phyloP scores from a whole-genome alignment of 2,329 filamentous ascomycete genomes.

The Bipolaris oryzae region DNA sequence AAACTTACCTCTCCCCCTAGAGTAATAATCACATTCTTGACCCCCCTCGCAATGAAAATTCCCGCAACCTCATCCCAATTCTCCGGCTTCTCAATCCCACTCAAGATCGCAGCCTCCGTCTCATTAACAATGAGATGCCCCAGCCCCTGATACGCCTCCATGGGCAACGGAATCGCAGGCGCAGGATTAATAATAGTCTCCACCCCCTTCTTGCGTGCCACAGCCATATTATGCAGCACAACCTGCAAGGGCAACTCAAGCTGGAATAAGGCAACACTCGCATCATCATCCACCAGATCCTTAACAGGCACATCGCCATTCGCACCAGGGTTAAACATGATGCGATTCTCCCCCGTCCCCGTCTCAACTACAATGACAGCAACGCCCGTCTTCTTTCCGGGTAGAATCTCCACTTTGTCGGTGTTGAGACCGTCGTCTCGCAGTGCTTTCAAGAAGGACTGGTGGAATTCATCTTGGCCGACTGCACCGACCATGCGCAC shows the following conservation, averaged over 20 bases:
- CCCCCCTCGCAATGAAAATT: conserved; percentile 70
- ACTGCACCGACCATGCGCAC: conserved; percentile 59
- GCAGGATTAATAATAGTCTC: conserved; percentile 84
- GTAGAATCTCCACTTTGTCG: conserved; percentile 47
- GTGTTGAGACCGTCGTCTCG: conserved; percentile 53
- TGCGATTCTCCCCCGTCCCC: conserved; percentile 55
- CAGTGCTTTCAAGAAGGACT: conserved; percentile 50
- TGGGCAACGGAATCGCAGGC: conserved; percentile 69
- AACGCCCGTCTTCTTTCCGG: conserved; percentile 55
- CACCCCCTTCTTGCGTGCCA: conserved; percentile 40
- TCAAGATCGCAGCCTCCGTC: conserved; percentile 80
- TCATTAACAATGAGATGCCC: conserved; percentile 88
- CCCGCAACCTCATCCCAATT: conserved; percentile 45
- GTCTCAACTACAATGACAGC: conserved; percentile 58
- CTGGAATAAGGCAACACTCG: conserved; percentile 54
- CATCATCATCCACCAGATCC: conserved; percentile 49
- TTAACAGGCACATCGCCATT: conserved; percentile 50
- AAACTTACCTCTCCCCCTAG: conserved; percentile 73
- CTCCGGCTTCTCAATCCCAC: conserved; percentile 53
- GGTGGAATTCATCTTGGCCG: conserved; percentile 54
- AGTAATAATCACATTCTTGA: conserved; percentile 80
- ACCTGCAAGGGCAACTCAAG: conserved; percentile 55
- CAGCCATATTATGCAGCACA: conserved; percentile 47
- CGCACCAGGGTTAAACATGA: conserved; percentile 56
- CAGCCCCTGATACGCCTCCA: conserved; percentile 68